Evolutionary conservation across 805 yeast genomes (phyloP), one percentile per base, ranked within the genome.

Genomic region (Wickerhamomyces mucosus): DNA sequence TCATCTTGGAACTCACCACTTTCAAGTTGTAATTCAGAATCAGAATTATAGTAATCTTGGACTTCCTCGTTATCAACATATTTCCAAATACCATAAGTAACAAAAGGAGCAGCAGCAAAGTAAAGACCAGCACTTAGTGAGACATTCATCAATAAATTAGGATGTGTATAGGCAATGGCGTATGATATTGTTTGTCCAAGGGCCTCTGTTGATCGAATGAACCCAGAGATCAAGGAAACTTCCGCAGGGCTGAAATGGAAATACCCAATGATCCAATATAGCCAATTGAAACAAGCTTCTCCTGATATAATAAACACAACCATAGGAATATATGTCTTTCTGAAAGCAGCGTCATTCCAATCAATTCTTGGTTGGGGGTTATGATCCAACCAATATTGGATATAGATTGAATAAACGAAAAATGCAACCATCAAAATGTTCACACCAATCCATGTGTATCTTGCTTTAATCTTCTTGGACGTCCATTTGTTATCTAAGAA

Each of bases 261-360:
- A 9, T 39, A 38, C 13, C 53, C 47, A 22, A 45, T 36, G 3
- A 41, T 40, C 55, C 55, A 50, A 30, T 40, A 47, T 16, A 44
- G 29, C 51, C 52, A 48, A 23, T 46, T 44, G 37, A 46, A 47
- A 3, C 39, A 31, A 8, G 42, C 33, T 34, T 50, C 53, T 25
- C 34, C 36, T 4, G 42, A 39, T 16, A 47, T 38, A 16, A 42
- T 48, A 34, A 46, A 48, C 8, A 48, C 22, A 26, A 42, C 46
- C 18, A 45, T 36, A 6, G 53, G 53, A 17, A 48, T 35, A 29
- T 32, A 48, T 3, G 45, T 17, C 21, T 30, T 42, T 15, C 31
- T 28, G 26, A 38, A 50, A 15, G 37, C 26, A 7, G 38, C 30
- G n/a, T 35, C 43, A 3, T 29, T 15, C 48, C 48, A 50, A 27